These are phyloP conservation scores for Leucosporidium creatinivorum DNA, from an alignment of 768 basidiomycete species.

Conservation along the genomic window DNA sequence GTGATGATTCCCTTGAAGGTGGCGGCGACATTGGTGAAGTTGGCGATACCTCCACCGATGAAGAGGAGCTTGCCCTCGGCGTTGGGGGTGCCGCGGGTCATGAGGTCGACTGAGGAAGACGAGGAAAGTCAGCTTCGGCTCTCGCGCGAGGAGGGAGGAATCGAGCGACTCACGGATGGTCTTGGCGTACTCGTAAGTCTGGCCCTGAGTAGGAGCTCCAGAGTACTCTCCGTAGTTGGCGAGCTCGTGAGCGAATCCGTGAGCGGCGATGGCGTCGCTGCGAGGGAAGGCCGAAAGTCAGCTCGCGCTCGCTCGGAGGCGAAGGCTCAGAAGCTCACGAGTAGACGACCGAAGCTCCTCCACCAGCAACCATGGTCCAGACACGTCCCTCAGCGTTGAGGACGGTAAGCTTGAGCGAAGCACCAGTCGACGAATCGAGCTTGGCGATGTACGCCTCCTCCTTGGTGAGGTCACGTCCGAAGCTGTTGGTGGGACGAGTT, in stretches of 20 bases:
- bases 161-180: slow-evolving; percentile 66
- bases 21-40: slow-evolving; percentile 96
- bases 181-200: slow-evolving; percentile 99
- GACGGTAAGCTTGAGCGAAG: slow-evolving; percentile 95
- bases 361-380: slow-evolving; percentile 99
- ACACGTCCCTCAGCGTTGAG: slow-evolving; percentile 89
- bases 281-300: neutral
- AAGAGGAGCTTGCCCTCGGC: slow-evolving; percentile 92
- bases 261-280: slow-evolving; percentile 72
- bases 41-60: slow-evolving; percentile 99
- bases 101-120: slow-evolving; percentile 63
- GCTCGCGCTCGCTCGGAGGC: neutral
- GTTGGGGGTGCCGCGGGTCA: slow-evolving; percentile 71
- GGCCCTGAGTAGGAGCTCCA: slow-evolving; percentile 93
- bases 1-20: slow-evolving; percentile 99
- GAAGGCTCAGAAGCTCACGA: slow-evolving; percentile 37
- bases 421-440: slow-evolving; percentile 91
- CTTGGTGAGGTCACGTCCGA: slow-evolving; percentile 78
- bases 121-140: slow-evolving; percentile 2
- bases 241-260: slow-evolving; percentile 92
- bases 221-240: slow-evolving; percentile 99
- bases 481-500: neutral
- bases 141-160: neutral
- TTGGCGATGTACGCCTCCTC: slow-evolving; percentile 99
- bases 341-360: slow-evolving; percentile 68